phyloP scores from a whole-genome alignment of 345 rosid genomes.

The Eucalyptus erythrocorys region DNA sequence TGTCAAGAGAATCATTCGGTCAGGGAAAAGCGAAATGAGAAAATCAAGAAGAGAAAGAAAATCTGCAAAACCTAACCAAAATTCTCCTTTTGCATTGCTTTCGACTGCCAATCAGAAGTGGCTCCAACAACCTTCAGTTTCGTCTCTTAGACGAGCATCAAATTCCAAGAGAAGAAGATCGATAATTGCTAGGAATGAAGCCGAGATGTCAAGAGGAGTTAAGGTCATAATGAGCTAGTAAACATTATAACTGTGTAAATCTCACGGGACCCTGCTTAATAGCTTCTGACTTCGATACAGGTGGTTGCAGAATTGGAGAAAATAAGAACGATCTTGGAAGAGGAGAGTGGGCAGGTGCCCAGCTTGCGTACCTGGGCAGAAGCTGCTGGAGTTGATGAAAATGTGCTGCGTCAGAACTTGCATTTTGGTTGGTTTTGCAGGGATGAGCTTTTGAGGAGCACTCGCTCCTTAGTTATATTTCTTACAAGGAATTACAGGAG shows the following conservation, averaged over 20 bases:
- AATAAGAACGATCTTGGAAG: conserved; percentile 42
- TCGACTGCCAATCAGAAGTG: conserved; percentile 3
- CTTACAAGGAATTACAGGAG: conserved; percentile 75
- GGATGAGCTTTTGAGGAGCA: conserved; percentile 59
- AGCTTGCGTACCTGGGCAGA: conserved; percentile 72
- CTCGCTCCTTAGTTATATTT: conserved; percentile 51
- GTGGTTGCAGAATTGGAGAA: conserved; percentile 55
- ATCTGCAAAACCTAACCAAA: not conserved
- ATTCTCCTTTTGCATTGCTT: conserved; percentile 1
- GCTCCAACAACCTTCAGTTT: not conserved
- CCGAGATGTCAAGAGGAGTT: conserved; percentile 57
- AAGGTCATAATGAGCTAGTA: conserved; percentile 37
- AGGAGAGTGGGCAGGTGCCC: conserved; percentile 43
- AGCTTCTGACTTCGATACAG: conserved; percentile 20
- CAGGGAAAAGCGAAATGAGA: conserved; percentile 28
- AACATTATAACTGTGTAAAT: not conserved
- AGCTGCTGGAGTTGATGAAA: conserved; percentile 65
- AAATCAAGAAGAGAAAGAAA: conserved; percentile 25
- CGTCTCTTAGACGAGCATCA: conserved; percentile 14
- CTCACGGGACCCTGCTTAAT: not conserved
- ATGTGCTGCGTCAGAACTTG: conserved; percentile 40
- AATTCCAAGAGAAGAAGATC: conserved; percentile 35
- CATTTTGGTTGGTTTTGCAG: conserved; percentile 72
- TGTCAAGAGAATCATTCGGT: conserved; percentile 15
- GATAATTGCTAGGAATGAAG: conserved; percentile 57